phyloP scores from a whole-genome alignment of 208 protist genomes.

The Porcisia hertigi region DNA sequence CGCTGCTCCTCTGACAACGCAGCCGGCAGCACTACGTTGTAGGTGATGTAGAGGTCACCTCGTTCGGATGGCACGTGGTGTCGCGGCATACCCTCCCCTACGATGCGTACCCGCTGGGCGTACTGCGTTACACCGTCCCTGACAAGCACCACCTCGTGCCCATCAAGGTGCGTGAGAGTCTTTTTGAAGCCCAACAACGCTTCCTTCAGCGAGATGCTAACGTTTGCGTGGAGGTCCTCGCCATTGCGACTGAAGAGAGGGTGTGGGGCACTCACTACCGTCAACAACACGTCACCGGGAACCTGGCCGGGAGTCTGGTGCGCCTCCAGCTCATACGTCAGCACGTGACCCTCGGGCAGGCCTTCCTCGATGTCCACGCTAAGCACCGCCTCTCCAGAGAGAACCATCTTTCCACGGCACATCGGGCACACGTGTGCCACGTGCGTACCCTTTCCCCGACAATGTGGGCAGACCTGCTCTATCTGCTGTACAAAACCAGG shows the following conservation, averaged over 20 bases:
- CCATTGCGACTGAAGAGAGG: conserved; percentile 64
- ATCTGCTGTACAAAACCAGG: conserved; percentile 83
- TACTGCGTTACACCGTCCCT: conserved; percentile 61
- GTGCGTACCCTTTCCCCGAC: conserved; percentile 86
- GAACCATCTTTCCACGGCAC: conserved; percentile 74
- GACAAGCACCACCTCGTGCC: conserved; percentile 40
- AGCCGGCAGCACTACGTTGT: conserved; percentile 79
- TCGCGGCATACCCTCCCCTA: conserved; percentile 92
- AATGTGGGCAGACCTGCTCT: conserved; percentile 85
- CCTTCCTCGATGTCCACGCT: conserved; percentile 77
- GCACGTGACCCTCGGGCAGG: conserved; percentile 67
- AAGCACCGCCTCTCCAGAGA: conserved; percentile 42
- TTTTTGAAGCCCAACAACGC: conserved; percentile 92
- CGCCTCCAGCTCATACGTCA: conserved; percentile 86
- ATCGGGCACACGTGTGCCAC: conserved; percentile 72
- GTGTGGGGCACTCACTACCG: conserved; percentile 60
- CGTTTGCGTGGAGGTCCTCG: conserved; percentile 80
- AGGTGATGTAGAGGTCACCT: conserved; percentile 90
- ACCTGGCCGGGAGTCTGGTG: conserved; percentile 81
- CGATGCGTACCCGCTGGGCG: conserved; percentile 58
- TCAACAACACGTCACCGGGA: conserved; percentile 81
- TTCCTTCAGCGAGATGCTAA: conserved; percentile 86
- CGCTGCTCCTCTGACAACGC: conserved; percentile 52
- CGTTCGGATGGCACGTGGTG: conserved; percentile 83
- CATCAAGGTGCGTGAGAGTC: conserved; percentile 86